These are phyloP conservation scores for Colletotrichum abscissum DNA, from an alignment of 2,329 filamentous ascomycete genomes.

Conservation along the genomic window DNA sequence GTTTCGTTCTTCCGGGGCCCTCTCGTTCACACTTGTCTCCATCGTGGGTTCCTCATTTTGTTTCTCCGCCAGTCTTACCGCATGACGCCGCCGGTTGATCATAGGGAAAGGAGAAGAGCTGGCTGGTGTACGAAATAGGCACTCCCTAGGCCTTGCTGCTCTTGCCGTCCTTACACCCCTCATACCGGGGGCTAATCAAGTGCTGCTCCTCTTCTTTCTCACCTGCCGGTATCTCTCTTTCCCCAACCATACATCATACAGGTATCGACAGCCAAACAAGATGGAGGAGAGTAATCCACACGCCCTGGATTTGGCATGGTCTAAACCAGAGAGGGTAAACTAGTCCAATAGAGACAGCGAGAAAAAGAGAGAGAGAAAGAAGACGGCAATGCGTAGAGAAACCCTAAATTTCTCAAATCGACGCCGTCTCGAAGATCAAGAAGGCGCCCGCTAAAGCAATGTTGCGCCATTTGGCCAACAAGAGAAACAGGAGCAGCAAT, in stretches of 20 bases:
- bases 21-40: neutral
- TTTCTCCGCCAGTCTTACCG: conserved; percentile 26
- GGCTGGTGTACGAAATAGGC: neutral
- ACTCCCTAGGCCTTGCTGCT: neutral
- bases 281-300: neutral
- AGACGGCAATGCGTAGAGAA: neutral
- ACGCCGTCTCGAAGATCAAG: conserved; percentile 11
- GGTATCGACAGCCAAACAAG: neutral
- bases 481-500: neutral
- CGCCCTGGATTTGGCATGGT: neutral
- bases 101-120: neutral
- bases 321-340: neutral
- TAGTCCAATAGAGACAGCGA: neutral
- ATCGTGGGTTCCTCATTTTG: neutral
- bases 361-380: neutral
- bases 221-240: neutral
- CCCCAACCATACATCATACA: neutral
- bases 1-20: neutral
- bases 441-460: conserved; percentile 9
- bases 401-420: neutral
- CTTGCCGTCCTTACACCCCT: neutral
- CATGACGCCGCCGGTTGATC: conserved; percentile 28
- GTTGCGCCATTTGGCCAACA: conserved; percentile 4
- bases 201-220: neutral
- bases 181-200: neutral